These are phyloP conservation scores for Debaryomyces tyrocola DNA, from an alignment of 805 yeast genomes.

Conservation along the genomic window DNA sequence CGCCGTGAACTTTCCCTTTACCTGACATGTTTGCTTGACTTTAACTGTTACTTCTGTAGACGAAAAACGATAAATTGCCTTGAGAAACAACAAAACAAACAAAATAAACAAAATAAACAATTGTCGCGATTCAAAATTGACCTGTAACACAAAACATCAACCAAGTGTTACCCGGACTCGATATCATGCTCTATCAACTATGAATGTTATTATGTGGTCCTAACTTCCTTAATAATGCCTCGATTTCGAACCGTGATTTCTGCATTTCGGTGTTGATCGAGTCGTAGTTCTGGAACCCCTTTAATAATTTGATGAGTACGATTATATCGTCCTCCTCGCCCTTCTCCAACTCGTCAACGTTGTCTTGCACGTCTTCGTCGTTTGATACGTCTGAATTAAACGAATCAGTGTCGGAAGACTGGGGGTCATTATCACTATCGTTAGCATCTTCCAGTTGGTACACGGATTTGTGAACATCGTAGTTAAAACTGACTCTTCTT, in stretches of 20 bases:
- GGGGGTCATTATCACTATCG: conserved; percentile 3
- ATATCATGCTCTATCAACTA: conserved; percentile 13
- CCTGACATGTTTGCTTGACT: conserved; percentile 57
- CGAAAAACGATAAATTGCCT: conserved; percentile 1
- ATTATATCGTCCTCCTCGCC: conserved; percentile 28
- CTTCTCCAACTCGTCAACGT: neutral
- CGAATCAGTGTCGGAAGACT: neutral
- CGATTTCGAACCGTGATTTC: conserved; percentile 55
- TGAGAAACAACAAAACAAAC: neutral
- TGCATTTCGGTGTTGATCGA: conserved; percentile 69
- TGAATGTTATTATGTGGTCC: conserved; percentile 39
- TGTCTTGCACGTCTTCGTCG: conserved; percentile 12
- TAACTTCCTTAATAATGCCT: conserved; percentile 39
- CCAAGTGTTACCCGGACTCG: neutral
- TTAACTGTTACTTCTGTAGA: neutral
- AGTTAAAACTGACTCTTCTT: conserved; percentile 39
- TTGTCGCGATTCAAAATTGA: neutral
- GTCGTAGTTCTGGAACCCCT: conserved; percentile 58
- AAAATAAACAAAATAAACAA: neutral
- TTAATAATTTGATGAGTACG: conserved; percentile 44
- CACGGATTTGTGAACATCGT: conserved; percentile 11
- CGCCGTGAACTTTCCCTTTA: conserved; percentile 91
- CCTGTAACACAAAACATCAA: neutral
- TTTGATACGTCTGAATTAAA: neutral
- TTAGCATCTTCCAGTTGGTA: conserved; percentile 3